Evolutionary conservation across 768 basidiomycete species (phyloP).

Genomic region (Collybia mongolica): DNA sequence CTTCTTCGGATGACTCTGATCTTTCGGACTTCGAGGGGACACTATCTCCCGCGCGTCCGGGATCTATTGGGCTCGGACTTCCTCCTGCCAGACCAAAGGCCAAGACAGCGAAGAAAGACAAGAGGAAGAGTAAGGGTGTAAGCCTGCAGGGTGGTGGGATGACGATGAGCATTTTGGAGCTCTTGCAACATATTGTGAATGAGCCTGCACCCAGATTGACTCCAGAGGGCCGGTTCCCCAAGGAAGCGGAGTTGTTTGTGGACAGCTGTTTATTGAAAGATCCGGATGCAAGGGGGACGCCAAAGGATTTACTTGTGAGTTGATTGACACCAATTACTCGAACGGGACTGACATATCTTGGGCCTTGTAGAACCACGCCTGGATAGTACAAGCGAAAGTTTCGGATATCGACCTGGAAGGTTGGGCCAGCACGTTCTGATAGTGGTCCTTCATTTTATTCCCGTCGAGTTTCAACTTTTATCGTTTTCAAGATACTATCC

Average conservation of each 20-base stretch:
- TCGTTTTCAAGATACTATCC: background rate
- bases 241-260: constrained; percentile 79
- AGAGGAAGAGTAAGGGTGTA: constrained; percentile 89
- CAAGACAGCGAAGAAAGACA: constrained; percentile 66
- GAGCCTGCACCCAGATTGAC: constrained; percentile 92
- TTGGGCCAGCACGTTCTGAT: constrained; percentile 77
- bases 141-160: constrained; percentile 91
- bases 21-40: constrained; percentile 81
- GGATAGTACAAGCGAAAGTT: constrained; percentile 65
- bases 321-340: constrained; percentile 4
- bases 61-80: constrained; percentile 45
- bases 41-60: constrained; percentile 69
- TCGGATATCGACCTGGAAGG: constrained; percentile 71
- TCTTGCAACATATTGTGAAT: constrained; percentile 97
- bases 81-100: constrained; percentile 34
- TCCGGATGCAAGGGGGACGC: constrained; percentile 77
- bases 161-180: constrained; percentile 97
- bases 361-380: constrained; percentile 59
- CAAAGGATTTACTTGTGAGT: constrained; percentile 83
- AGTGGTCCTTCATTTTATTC: background rate
- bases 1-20: constrained; percentile 73
- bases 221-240: constrained; percentile 66
- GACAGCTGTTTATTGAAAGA: constrained; percentile 92
- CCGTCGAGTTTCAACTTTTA: background rate
- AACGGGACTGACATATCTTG: constrained; percentile 3